Conservation (phyloP, 495 filamentous ascomycete genomes). For the Beverwykella pulmonaria region DNA sequence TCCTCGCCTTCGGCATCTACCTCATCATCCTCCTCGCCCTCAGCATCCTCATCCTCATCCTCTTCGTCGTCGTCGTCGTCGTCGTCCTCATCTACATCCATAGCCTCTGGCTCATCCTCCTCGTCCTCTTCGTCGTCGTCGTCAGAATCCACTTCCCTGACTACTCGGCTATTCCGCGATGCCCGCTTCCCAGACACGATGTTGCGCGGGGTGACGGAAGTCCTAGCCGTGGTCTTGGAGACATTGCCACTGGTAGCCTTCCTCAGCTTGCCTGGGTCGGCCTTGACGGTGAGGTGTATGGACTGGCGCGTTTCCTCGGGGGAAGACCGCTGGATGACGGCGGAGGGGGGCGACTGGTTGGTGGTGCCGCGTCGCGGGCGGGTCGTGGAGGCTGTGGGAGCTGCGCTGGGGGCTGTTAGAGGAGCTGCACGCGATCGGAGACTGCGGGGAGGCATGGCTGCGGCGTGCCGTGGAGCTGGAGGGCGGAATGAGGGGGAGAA, state of each 20-base stretch:
- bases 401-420: constrained; percentile 48
- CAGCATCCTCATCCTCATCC: constrained; percentile 54
- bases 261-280: constrained; percentile 78
- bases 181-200: constrained; percentile 52
- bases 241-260: constrained; percentile 62
- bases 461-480: constrained; percentile 4
- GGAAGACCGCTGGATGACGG: constrained; percentile 55
- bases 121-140: constrained; percentile 63
- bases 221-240: constrained; percentile 29
- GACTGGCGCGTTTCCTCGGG: constrained; percentile 62
- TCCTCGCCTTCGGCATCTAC: constrained; percentile 57
- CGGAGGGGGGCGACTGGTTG: constrained; percentile 50
- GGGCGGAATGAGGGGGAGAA: constrained; percentile 10
- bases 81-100: constrained; percentile 50
- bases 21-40: constrained; percentile 57
- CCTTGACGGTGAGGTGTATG: constrained; percentile 80
- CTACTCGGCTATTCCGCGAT: constrained; percentile 51
- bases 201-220: constrained; percentile 40
- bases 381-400: constrained; percentile 43
- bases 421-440: constrained; percentile 52
- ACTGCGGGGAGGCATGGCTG: constrained; percentile 50
- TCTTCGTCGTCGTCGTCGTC: constrained; percentile 61
- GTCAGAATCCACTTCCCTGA: constrained; percentile 52
- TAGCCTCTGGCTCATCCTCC: constrained; percentile 56
- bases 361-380: constrained; percentile 40